Percentiles rank a stretch among this genome's conserved stretches.
These are phyloP conservation scores for Pyrenochaeta sp. DNA, from an alignment of 2,329 filamentous ascomycete genomes.

Conservation along the genomic window DNA sequence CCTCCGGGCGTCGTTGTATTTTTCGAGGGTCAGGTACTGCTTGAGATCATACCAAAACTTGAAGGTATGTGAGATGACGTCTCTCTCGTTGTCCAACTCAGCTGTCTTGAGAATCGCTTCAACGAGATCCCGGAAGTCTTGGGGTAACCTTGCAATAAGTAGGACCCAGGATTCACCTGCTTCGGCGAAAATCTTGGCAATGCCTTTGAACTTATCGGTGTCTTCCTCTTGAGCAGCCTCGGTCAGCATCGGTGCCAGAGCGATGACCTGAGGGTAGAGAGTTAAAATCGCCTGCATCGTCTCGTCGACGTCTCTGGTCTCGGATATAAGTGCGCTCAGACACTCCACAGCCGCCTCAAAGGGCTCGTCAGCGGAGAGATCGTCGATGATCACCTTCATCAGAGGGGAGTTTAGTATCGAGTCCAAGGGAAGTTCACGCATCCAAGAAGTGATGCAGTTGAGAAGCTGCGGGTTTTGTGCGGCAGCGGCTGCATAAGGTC, in stretches of 20 bases:
- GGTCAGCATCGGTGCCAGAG: conserved; percentile 77
- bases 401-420: conserved; percentile 87
- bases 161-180: conserved; percentile 95
- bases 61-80: conserved; percentile 93
- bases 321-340: conserved; percentile 86
- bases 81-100: conserved; percentile 82
- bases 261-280: conserved; percentile 81
- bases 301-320: conserved; percentile 94
- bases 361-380: conserved; percentile 75
- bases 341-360: conserved; percentile 92
- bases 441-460: conserved; percentile 96
- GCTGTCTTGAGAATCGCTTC: conserved; percentile 93
- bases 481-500: conserved; percentile 63
- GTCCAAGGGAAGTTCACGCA: conserved; percentile 86
- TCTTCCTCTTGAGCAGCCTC: conserved; percentile 82
- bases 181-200: conserved; percentile 90
- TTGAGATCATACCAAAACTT: conserved; percentile 99
- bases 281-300: conserved; percentile 80
- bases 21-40: conserved; percentile 90
- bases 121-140: conserved; percentile 82
- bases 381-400: conserved; percentile 79
- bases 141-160: conserved; percentile 82
- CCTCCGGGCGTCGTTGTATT: conserved; percentile 82
- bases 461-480: conserved; percentile 88
- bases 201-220: conserved; percentile 81